Evolutionary conservation across 164 flowering plant species (phyloP), one percentile per base, ranked within the genome.

Genomic region (Cinnamomum chago): DNA sequence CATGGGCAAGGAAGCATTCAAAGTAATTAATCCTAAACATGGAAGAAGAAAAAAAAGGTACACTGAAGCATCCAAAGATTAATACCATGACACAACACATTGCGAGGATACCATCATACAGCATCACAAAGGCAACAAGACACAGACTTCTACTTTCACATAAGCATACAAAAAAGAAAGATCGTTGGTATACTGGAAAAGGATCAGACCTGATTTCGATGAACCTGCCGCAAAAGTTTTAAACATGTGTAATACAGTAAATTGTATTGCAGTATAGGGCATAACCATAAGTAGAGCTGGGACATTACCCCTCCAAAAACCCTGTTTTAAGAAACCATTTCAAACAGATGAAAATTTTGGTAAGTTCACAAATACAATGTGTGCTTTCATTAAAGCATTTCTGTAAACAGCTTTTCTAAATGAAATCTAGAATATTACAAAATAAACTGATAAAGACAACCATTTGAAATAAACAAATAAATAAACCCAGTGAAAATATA

Each of bases 241-340:
- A 65, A 95, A 77, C 78, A 86, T 88, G 81, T 92, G 93, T 68
- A 95, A 78, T 51, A 95, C 98, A 0, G 92, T 78, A 79, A 95
- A 95, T 72, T 95, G 99, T 76, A 95, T 93, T 50, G 99, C 88
- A 62, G 93, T 89, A 72, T 95, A 95, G 60, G 97, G 98, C 99
- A 95, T 90, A 75, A 92, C 98, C 98, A 95, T 93, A 60, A 95
- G 97, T 40, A 95, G 83, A 15, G 96, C 99, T 1, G 99, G 99
- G 72, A 93, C 97, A 88, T 93, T 95, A 28, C 99, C 99, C 62
- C 97, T 90, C 99, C 99, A 95, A 83, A 95, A 93, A 30, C 99
- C 99, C 99, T 92, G 83, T 71, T 66, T 78, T 50, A 51, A 81
- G 65, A 50, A 77, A 70, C 17, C 64, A 30, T 70, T 35, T 65